Evolutionary conservation across 2,329 filamentous ascomycete genomes (phyloP), one percentile per base, ranked within the genome.

Genomic region (Ophiocordyceps australis): DNA sequence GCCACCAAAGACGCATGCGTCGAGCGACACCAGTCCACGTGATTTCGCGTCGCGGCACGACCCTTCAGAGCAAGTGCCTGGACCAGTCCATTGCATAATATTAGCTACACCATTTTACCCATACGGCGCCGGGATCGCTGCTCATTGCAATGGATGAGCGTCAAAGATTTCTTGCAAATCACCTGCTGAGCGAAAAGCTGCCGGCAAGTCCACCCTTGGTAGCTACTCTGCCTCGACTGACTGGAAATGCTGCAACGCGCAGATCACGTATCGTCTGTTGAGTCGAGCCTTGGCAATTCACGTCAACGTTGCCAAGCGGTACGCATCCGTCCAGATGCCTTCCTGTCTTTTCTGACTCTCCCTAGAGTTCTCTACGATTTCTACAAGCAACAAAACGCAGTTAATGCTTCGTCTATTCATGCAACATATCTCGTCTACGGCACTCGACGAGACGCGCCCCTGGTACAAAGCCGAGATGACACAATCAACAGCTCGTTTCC

Each of bases 351-450:
- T 25, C 11, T 7, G 8, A 7, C 11, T 13, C 12, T 25, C 5
- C 5, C 5, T 27, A 92, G 82, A 40, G 86, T 93, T 66, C 71
- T 95, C 4, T 92, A 74, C 50, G 83, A 92, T 17, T 95, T 92
- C 38, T 70, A 94, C 47, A 61, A 64, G 33, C 67, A 62, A 29
- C 78, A 92, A 76, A 47, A 91, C 89, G 67, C 69, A 85, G 11
- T 91, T 70, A 50, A 79, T 32, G 62, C 77, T 0, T 65, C 70
- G 14, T 74, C 71, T 15, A 59, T 94, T n/a, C 70, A 91, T 52
- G 89, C 86, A 23, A 94, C 83, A n/a, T 98, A 94, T 50, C 57
- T 94, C 25, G 46, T 98, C 23, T 77, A 74, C 26, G 89, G 86
- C 20, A 65, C 57, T n/a, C n/a, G n/a, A n/a, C n/a, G n/a, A n/a